These are phyloP conservation scores for Tolypocladium inflatum DNA, from an alignment of 2,329 filamentous ascomycete genomes.

Conservation along the genomic window DNA sequence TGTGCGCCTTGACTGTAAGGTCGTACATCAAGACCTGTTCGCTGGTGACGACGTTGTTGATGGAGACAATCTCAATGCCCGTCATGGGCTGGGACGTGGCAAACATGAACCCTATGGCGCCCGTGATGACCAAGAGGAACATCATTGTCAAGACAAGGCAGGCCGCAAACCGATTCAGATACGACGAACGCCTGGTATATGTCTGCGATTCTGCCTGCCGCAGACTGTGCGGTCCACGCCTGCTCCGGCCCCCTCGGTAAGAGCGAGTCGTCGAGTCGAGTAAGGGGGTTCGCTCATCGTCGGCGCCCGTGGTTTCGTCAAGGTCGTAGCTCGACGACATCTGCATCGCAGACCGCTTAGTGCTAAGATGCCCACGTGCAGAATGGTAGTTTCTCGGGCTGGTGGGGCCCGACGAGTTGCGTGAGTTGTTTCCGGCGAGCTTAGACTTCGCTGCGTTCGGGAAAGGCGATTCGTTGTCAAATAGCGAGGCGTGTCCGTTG, in stretches of 20 bases:
- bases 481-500: conserved; percentile 60
- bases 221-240: conserved; percentile 45
- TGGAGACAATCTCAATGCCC: conserved; percentile 67
- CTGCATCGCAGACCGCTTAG: conserved; percentile 46
- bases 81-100: conserved; percentile 81
- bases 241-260: conserved; percentile 44
- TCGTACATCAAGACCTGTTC: conserved; percentile 95
- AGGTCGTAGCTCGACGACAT: conserved; percentile 63
- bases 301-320: conserved; percentile 68
- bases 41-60: conserved; percentile 84
- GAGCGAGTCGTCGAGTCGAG: conserved; percentile 54
- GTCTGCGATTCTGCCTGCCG: conserved; percentile 68
- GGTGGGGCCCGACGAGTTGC: conserved; percentile 57
- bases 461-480: conserved; percentile 73
- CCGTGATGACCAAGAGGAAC: conserved; percentile 72
- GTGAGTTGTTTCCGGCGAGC: conserved; percentile 44
- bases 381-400: conserved; percentile 52
- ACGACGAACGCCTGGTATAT: conserved; percentile 51
- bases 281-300: conserved; percentile 82
- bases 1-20: conserved; percentile 75
- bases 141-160: conserved; percentile 79
- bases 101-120: conserved; percentile 80
- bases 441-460: conserved; percentile 56
- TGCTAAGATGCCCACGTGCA: conserved; percentile 19
- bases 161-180: conserved; percentile 68